Evolutionary conservation across 2,329 filamentous ascomycete species (phyloP).

Genomic region (Hysterium pulicare): DNA sequence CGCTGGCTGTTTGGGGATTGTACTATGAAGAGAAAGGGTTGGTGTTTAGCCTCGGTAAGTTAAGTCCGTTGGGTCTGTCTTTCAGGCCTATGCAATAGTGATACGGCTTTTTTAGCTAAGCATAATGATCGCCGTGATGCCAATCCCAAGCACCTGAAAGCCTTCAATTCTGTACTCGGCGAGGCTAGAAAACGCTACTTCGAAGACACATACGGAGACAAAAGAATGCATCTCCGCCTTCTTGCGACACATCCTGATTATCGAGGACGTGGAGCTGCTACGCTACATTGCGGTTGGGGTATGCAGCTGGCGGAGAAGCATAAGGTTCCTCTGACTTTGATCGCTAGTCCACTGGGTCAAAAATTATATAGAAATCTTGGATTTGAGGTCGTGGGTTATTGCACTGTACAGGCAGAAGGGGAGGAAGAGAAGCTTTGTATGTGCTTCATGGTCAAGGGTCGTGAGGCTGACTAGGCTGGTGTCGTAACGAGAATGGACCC

Average conservation of each 20-base stretch:
- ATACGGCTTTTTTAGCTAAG: too few relatives aligned
- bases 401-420: constrained; percentile 5
- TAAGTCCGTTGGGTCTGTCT: too few relatives aligned
- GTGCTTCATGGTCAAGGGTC: too few relatives aligned
- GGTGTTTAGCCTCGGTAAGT: too few relatives aligned
- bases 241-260: constrained; percentile 10
- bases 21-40: too few relatives aligned
- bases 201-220: constrained; percentile 6
- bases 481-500: too few relatives aligned
- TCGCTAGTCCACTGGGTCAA: constrained; percentile 14
- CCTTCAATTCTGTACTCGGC: constrained; percentile 1
- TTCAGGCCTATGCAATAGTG: too few relatives aligned
- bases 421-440: too few relatives aligned
- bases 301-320: constrained; percentile 4
- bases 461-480: too few relatives aligned
- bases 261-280: constrained; percentile 9
- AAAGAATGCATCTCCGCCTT: constrained; percentile 10
- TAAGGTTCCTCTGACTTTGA: constrained; percentile 8
- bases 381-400: constrained; percentile 6
- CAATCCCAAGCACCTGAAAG: constrained; percentile 7
- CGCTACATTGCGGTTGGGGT: constrained; percentile 8
- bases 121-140: constrained; percentile 9
- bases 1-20: constrained; percentile 10
- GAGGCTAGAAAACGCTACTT: constrained; percentile 6
- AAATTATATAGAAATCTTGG: constrained; percentile 10